A percentile compares a stretch with the other conserved stretches of the same genome.
phyloP scores from a whole-genome alignment of 257 asterid species.

The Mentha longifolia region DNA sequence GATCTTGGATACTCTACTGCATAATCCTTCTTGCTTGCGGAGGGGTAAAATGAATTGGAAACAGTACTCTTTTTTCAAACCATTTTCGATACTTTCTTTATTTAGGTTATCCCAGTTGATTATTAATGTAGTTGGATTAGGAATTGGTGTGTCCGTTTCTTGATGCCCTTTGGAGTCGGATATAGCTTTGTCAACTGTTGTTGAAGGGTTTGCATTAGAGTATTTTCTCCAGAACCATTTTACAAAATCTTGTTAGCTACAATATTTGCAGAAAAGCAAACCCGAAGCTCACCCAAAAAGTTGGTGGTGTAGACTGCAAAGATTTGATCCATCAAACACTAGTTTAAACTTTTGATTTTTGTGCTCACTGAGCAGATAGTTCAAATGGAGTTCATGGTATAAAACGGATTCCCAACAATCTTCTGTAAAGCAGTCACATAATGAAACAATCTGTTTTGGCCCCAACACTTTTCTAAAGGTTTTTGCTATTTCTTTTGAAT shows the following conservation, averaged over 20 bases:
- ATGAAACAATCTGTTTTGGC: constrained; percentile 15
- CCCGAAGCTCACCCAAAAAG: not conserved
- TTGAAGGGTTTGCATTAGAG: constrained; percentile 8
- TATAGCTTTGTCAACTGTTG: not conserved
- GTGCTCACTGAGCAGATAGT: not conserved
- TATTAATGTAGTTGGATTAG: not conserved
- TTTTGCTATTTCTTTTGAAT: constrained; percentile 4
- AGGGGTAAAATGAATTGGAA: constrained; percentile 5
- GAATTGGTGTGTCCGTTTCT: not conserved
- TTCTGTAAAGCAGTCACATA: not conserved
- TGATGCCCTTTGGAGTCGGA: not conserved
- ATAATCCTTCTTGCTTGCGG: constrained; percentile 20
- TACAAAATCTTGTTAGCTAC: constrained; percentile 1
- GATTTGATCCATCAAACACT: not conserved
- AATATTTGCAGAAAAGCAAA: not conserved
- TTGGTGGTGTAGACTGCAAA: not conserved
- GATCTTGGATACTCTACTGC: constrained; percentile 8
- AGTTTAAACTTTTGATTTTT: constrained; percentile 7
- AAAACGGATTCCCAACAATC: too few relatives aligned
- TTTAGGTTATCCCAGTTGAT: constrained; percentile 14
- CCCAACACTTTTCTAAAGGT: not conserved
- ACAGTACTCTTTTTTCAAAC: not conserved
- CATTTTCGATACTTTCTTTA: not conserved
- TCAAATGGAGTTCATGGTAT: constrained; percentile 13
- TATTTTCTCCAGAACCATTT: not conserved